Evolutionary conservation across 2,329 filamentous ascomycete genomes (phyloP).

Genomic region (Samsoniella hepiali): DNA sequence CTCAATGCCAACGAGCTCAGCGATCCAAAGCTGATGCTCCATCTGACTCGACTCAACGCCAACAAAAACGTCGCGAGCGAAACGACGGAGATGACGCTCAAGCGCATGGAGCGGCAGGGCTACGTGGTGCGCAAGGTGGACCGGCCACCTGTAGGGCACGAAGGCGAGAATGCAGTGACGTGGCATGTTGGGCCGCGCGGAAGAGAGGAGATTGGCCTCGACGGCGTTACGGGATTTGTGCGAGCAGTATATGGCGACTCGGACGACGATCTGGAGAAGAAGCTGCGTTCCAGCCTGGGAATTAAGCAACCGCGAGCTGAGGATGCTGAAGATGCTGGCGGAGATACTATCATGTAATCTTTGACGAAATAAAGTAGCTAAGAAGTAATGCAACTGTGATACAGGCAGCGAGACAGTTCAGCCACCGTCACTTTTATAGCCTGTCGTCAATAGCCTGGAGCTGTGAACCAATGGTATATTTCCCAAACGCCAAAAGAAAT

Average conservation of each 20-base stretch:
- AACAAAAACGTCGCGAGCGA: conserved; percentile 71
- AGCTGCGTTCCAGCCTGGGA: conserved; percentile 60
- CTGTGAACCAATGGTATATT: conserved; percentile 25
- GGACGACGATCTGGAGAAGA: conserved; percentile 54
- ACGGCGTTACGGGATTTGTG: conserved; percentile 70
- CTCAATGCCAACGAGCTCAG: conserved; percentile 70
- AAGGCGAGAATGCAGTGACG: conserved; percentile 72
- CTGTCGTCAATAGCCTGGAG: background rate
- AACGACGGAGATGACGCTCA: conserved; percentile 71
- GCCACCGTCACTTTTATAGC: background rate
- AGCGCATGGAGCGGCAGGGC: conserved; percentile 73
- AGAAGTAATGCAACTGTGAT: background rate
- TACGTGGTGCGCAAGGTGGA: conserved; percentile 78
- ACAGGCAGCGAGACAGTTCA: background rate
- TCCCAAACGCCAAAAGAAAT: conserved; percentile 24
- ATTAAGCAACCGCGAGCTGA: conserved; percentile 35
- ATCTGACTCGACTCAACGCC: conserved; percentile 71
- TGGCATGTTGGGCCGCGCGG: conserved; percentile 84
- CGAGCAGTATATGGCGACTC: conserved; percentile 55
- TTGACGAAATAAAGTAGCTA: background rate
- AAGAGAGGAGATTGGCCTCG: conserved; percentile 77
- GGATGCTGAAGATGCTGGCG: conserved; percentile 26
- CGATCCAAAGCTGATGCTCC: conserved; percentile 74
- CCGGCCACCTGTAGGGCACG: conserved; percentile 45
- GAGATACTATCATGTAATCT: conserved; percentile 18